phyloP scores from a whole-genome alignment of 139 green algal species.

The Zygnema cylindricum region DNA sequence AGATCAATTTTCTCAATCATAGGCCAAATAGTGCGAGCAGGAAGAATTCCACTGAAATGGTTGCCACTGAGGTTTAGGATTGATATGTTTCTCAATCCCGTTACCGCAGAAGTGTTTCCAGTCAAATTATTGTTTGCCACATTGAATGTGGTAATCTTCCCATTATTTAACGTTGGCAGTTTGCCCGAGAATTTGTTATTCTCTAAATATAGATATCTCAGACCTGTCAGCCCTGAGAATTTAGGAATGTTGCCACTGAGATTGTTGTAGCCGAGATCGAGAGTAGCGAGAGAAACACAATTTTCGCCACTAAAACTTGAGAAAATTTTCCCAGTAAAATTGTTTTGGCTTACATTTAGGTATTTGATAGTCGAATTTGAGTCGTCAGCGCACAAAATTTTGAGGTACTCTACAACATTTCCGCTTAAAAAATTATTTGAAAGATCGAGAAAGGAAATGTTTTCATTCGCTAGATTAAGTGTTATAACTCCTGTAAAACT shows the following conservation, averaged over 20 bases:
- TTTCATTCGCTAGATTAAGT: not conserved
- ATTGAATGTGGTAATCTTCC: not conserved
- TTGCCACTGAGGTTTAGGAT: not conserved
- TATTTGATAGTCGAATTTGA: not conserved
- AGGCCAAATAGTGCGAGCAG: not conserved
- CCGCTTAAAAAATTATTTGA: not conserved
- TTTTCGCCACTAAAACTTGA: not conserved
- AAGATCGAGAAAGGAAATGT: not conserved
- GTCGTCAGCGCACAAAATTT: not conserved
- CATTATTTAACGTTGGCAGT: slow-evolving; percentile 17
- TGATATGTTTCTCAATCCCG: not conserved
- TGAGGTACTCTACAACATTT: not conserved
- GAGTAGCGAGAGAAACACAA: not conserved
- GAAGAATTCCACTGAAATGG: not conserved
- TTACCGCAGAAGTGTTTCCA: not conserved
- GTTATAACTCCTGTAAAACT: not conserved
- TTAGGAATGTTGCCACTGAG: slow-evolving; percentile 21
- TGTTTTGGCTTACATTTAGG: slow-evolving; percentile 18
- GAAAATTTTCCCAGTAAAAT: slow-evolving; percentile 8
- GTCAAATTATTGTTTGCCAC: not conserved
- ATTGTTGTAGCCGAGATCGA: slow-evolving; percentile 1
- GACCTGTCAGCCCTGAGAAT: not conserved
- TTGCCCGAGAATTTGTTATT: slow-evolving; percentile 23
- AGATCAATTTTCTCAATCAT: not conserved
- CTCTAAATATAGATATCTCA: not conserved